These are phyloP conservation scores for Nissolia schottii DNA, from an alignment of 306 rosid species.

Conservation along the genomic window DNA sequence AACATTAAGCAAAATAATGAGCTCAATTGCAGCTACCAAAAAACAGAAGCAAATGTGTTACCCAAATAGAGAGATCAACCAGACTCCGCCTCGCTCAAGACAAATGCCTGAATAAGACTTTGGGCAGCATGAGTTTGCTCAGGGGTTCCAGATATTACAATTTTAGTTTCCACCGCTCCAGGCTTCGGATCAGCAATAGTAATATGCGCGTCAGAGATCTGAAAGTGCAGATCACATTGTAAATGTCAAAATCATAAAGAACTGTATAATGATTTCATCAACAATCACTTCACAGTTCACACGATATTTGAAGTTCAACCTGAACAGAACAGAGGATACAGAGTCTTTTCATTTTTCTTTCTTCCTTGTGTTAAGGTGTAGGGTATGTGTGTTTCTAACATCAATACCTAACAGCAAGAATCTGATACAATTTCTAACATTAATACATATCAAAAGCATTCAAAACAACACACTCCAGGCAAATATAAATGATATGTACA, in stretches of 20 bases:
- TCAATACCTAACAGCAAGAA: not conserved
- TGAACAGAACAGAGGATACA: not conserved
- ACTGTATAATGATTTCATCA: constrained; percentile 14
- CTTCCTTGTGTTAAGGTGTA: not conserved
- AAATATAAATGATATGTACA: not conserved
- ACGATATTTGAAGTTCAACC: not conserved
- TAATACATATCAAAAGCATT: constrained; percentile 1
- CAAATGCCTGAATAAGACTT: constrained; percentile 98
- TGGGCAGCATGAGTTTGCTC: constrained; percentile 99
- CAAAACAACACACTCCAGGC: not conserved
- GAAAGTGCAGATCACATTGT: constrained; percentile 30
- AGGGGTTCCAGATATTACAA: constrained; percentile 90
- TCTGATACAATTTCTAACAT: not conserved
- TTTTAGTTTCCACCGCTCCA: constrained; percentile 82
- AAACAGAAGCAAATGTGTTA: constrained; percentile 26
- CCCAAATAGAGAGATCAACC: constrained; percentile 48
- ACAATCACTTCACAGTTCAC: constrained; percentile 21
- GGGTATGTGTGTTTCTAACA: not conserved
- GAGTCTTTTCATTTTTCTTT: not conserved
- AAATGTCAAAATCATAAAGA: constrained; percentile 9
- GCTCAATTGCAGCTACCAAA: constrained; percentile 19
- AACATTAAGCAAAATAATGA: not conserved
- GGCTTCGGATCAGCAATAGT: constrained; percentile 79
- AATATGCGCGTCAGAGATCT: constrained; percentile 95
- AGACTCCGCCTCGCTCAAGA: constrained; percentile 77